Evolutionary conservation across 306 rosid species (phyloP).

Genomic region (Trifolium dubium): DNA sequence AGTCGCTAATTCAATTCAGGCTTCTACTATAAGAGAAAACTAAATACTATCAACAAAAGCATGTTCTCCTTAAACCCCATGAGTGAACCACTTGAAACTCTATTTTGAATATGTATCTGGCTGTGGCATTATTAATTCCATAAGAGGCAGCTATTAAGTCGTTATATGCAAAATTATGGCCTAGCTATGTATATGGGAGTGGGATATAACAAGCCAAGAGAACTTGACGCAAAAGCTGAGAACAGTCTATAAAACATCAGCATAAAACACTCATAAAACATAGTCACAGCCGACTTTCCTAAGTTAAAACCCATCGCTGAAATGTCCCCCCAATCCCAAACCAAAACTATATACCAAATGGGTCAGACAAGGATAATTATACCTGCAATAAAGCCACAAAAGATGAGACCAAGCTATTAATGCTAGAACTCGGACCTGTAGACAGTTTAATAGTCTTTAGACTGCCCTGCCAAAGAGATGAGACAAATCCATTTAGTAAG

Average conservation of each 20-base stretch:
- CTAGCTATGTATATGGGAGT: not conserved
- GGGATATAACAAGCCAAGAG: slow-evolving; percentile 5
- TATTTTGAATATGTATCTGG: slow-evolving; percentile 19
- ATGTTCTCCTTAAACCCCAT: slow-evolving; percentile 15
- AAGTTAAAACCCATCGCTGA: slow-evolving; percentile 13
- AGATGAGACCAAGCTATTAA: slow-evolving; percentile 83
- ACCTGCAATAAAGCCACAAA: slow-evolving; percentile 90
- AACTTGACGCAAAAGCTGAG: not conserved
- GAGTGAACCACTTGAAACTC: not conserved
- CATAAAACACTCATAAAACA: slow-evolving; percentile 11
- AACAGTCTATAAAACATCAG: not conserved
- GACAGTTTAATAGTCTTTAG: slow-evolving; percentile 67
- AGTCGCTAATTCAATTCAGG: slow-evolving; percentile 9
- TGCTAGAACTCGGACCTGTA: slow-evolving; percentile 55
- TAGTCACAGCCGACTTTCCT: not conserved
- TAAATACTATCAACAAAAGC: slow-evolving; percentile 24
- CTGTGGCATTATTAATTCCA: slow-evolving; percentile 12
- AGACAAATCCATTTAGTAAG: slow-evolving; percentile 42
- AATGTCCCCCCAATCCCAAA: not conserved
- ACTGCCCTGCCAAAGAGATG: slow-evolving; percentile 86
- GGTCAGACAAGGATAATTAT: slow-evolving; percentile 20
- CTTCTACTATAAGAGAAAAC: slow-evolving; percentile 15
- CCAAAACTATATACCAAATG: slow-evolving; percentile 24
- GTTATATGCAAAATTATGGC: slow-evolving; percentile 13
- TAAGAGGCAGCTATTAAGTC: slow-evolving; percentile 14